Conservation (phyloP, 177 flowering plant genomes). For the Vitis hybrid region DNA sequence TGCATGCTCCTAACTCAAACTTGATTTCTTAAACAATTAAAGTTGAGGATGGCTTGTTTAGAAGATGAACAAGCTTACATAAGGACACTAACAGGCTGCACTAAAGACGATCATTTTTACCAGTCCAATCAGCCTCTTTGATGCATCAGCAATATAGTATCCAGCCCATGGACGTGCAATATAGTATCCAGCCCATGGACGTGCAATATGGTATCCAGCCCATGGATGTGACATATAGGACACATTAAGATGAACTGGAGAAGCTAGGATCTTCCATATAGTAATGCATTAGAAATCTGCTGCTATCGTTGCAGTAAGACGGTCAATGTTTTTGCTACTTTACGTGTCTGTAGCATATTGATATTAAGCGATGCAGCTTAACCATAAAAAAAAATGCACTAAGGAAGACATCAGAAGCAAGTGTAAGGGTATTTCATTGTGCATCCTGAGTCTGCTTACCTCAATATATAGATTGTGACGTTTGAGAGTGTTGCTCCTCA, state of each 20-base stretch:
- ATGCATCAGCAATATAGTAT: too few relatives aligned
- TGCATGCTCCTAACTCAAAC: too few relatives aligned
- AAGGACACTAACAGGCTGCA: too few relatives aligned
- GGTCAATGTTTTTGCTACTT: background rate
- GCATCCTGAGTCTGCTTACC: constrained; percentile 17
- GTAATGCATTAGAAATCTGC: background rate
- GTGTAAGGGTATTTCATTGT: background rate
- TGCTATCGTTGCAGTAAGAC: background rate
- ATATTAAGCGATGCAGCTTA: background rate
- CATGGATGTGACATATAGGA: too few relatives aligned
- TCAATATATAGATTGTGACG: constrained; percentile 33
- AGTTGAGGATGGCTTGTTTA: too few relatives aligned
- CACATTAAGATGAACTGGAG: background rate
- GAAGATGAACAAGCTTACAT: too few relatives aligned
- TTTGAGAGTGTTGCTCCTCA: constrained; percentile 47
- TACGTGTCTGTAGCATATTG: background rate
- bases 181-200: too few relatives aligned
- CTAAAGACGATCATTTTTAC: too few relatives aligned
- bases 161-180: too few relatives aligned
- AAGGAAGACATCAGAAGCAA: background rate
- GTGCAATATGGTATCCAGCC: too few relatives aligned
- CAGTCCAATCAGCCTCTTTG: too few relatives aligned
- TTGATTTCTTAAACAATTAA: too few relatives aligned
- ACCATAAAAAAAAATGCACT: background rate
- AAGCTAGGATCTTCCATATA: background rate